Evolutionary conservation across 2,329 filamentous ascomycete species (phyloP).

Genomic region (Penicillium carneum): DNA sequence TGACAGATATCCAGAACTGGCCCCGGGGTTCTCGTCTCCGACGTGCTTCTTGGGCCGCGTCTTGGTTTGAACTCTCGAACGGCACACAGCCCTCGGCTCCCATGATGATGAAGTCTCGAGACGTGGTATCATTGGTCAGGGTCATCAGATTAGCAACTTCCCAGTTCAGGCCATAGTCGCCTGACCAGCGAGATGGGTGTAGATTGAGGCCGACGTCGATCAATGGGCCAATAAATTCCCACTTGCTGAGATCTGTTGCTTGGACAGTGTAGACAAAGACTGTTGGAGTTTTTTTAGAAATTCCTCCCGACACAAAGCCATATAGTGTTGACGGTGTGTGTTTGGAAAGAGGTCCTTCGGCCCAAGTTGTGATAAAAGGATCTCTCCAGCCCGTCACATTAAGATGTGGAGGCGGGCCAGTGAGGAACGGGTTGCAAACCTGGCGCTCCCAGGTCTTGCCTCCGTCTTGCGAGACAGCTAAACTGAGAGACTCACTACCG

Average conservation of each 20-base stretch:
- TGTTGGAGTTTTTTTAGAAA: slow-evolving; percentile 53
- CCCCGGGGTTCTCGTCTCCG: slow-evolving; percentile 40
- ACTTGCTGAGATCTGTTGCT: slow-evolving; percentile 50
- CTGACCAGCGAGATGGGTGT: slow-evolving; percentile 55
- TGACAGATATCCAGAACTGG: slow-evolving; percentile 57
- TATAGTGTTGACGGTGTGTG: slow-evolving; percentile 45
- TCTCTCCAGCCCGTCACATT: slow-evolving; percentile 55
- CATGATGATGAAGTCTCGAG: slow-evolving; percentile 55
- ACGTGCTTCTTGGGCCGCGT: slow-evolving; percentile 18
- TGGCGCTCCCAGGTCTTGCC: slow-evolving; percentile 50
- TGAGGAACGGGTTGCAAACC: slow-evolving; percentile 49
- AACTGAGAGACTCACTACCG: slow-evolving; percentile 49
- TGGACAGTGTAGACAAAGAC: slow-evolving; percentile 58
- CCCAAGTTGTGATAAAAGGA: slow-evolving; percentile 45
- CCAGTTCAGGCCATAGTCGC: slow-evolving; percentile 61
- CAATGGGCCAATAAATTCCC: slow-evolving; percentile 57
- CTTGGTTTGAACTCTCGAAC: slow-evolving; percentile 10
- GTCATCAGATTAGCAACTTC: slow-evolving; percentile 59
- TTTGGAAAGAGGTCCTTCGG: slow-evolving; percentile 14
- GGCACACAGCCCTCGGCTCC: slow-evolving; percentile 55
- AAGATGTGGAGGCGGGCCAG: slow-evolving; percentile 43
- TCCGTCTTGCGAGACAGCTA: slow-evolving; percentile 50
- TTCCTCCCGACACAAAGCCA: slow-evolving; percentile 59
- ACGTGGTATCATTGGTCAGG: slow-evolving; percentile 43
- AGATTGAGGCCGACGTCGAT: slow-evolving; percentile 52